Percentiles rank a stretch among this genome's conserved stretches.
Evolutionary conservation across 192 early-diverging fungal genomes (phyloP).

Genomic region (Physocladia obscura): DNA sequence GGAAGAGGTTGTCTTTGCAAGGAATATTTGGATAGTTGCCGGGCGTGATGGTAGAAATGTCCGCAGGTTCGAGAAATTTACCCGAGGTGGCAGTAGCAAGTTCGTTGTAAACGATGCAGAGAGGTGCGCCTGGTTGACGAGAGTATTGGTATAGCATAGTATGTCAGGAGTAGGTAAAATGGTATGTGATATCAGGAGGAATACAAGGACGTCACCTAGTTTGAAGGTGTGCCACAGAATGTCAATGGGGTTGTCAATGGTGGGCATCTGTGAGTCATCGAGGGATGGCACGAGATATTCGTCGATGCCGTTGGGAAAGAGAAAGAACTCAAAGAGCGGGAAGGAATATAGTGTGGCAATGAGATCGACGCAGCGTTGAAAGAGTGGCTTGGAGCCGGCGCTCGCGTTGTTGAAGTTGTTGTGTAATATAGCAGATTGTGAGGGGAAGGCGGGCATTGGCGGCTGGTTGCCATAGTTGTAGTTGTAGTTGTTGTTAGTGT

Average conservation of each 20-base stretch:
- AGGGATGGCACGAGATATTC: slow-evolving; percentile 24
- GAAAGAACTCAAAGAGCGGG: slow-evolving; percentile 53
- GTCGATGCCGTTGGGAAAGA: slow-evolving; percentile 50
- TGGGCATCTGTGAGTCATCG: background rate
- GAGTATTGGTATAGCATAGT: background rate
- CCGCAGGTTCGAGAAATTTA: slow-evolving; percentile 34
- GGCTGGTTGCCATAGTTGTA: too few species aligned
- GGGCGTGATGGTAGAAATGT: slow-evolving; percentile 32
- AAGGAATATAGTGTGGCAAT: slow-evolving; percentile 53
- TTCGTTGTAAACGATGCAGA: slow-evolving; percentile 53
- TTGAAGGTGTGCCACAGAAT: slow-evolving; percentile 52
- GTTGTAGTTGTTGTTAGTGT: too few species aligned
- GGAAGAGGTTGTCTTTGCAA: slow-evolving; percentile 82
- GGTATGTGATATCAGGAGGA: background rate
- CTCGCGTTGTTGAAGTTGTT: too few species aligned
- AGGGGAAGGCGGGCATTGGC: too few species aligned
- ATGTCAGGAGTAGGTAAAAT: background rate
- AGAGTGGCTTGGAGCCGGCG: slow-evolving; percentile 39
- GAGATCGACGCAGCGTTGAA: slow-evolving; percentile 44
- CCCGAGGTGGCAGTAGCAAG: slow-evolving; percentile 27
- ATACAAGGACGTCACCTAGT: slow-evolving; percentile 21
- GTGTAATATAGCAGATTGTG: too few species aligned
- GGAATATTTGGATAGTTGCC: slow-evolving; percentile 48
- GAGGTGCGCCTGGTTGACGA: slow-evolving; percentile 37
- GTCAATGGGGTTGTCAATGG: slow-evolving; percentile 39